These are phyloP conservation scores for Nematodospora valgi DNA, from an alignment of 805 yeast species.

Conservation along the genomic window DNA sequence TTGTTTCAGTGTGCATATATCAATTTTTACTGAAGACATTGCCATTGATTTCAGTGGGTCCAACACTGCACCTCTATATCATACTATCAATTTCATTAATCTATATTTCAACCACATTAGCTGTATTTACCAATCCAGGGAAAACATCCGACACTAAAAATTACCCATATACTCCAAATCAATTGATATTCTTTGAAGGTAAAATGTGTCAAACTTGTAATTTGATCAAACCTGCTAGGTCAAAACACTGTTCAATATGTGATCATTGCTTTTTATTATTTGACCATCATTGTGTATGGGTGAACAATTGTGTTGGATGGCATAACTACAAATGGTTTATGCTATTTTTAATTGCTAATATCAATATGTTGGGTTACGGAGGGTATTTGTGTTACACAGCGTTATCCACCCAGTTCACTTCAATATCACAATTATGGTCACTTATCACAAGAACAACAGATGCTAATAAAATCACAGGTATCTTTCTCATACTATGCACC, in stretches of 20 bases:
- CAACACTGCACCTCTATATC: slow-evolving; percentile 20
- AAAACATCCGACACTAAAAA: slow-evolving; percentile 13
- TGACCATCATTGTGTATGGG: slow-evolving; percentile 66
- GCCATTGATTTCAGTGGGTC: slow-evolving; percentile 9
- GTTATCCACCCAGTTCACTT: slow-evolving; percentile 9
- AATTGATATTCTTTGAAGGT: slow-evolving; percentile 49
- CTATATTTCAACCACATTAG: slow-evolving; percentile 32
- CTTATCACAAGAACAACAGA: slow-evolving; percentile 23
- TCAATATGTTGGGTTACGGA: slow-evolving; percentile 39
- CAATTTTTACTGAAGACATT: slow-evolving; percentile 30
- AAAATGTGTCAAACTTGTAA: slow-evolving; percentile 48
- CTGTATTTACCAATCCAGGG: slow-evolving; percentile 46
- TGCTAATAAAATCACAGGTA: slow-evolving; percentile 39
- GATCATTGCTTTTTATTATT: slow-evolving; percentile 43
- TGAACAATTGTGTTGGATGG: slow-evolving; percentile 72
- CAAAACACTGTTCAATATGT: slow-evolving; percentile 66
- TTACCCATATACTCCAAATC: slow-evolving; percentile 28
- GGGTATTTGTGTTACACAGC: slow-evolving; percentile 29
- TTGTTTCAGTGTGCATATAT: slow-evolving; percentile 31
- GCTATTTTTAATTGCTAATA: slow-evolving; percentile 50
- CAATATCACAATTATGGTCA: slow-evolving; percentile 13
- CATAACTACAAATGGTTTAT: slow-evolving; percentile 62
- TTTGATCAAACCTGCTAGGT: slow-evolving; percentile 51
- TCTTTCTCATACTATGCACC: slow-evolving; percentile 36
- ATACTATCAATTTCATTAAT: slow-evolving; percentile 28